Evolutionary conservation across 768 basidiomycete species (phyloP), one percentile per base, ranked within the genome.

Genomic region (Sistotremastrum niveocremeum): DNA sequence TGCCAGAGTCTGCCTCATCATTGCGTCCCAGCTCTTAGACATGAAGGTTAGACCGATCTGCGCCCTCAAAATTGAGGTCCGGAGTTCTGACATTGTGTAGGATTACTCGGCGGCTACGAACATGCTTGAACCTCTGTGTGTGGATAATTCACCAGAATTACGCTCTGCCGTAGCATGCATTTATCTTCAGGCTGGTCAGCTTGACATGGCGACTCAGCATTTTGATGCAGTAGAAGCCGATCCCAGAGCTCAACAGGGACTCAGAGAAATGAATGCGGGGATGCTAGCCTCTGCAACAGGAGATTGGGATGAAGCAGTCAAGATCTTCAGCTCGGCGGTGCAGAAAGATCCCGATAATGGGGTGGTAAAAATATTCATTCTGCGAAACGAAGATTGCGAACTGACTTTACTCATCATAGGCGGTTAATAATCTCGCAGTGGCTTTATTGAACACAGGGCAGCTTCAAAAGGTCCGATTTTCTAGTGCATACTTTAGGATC

Each of bases 21-120:
- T 87, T 41, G 84, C 85, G 2, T 82, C 81, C 34, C 84, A 89
- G 61, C 62, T 89, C 56, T 66, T 85, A 44, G 87, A 90, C 62
- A 85, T 87, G 79, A 85, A 84, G 69, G 85, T 82, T 40, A 20
- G 64, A 47, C 2, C 7, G 35, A 12, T n/a, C 20, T 38, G 44
- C 28, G 33, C 35, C 9, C 40, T 42, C 38, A 41, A 12, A 7
- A 7, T n/a, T 6, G 33, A 9, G 44, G 28, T 11, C 39, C 28
- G 35, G 30, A 33, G n/a, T 7, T 31, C 6, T 36, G 12, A 11
- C 31, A 31, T 29, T 34, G 11, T 34, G 12, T 48, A 85, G 83
- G 84, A 89, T 54, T 79, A 70, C 51, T 63, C 72, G 39, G 81
- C 83, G 4, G 84, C 86, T 0, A 66, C 76, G 5, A 72, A 65